A percentile compares a stretch with the other conserved stretches of the same genome.
These are phyloP conservation scores for Bryopsis sp. DNA, from an alignment of 139 green algal genomes.

Conservation along the genomic window DNA sequence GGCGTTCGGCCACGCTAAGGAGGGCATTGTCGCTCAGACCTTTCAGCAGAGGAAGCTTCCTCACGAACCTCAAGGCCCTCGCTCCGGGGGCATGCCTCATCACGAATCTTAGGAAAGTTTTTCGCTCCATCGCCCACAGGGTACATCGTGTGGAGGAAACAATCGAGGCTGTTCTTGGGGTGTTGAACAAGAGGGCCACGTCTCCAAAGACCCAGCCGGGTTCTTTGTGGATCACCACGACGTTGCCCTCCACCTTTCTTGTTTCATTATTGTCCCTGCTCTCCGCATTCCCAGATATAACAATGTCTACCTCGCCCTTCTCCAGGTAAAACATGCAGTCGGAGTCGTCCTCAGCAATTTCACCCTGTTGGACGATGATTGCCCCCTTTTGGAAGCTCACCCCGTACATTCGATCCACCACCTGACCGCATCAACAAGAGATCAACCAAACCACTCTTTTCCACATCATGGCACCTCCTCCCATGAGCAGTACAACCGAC, in stretches of 20 bases:
- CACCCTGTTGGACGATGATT: slow-evolving; percentile 58
- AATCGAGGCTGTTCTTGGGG: slow-evolving; percentile 54
- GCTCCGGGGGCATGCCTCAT: slow-evolving; percentile 61
- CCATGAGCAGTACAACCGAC: too few species aligned
- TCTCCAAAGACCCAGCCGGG: slow-evolving; percentile 69
- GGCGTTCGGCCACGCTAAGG: slow-evolving; percentile 36
- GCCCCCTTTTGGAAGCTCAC: slow-evolving; percentile 38
- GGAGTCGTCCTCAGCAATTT: slow-evolving; percentile 31
- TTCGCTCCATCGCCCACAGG: slow-evolving; percentile 55
- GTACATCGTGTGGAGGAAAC: slow-evolving; percentile 40
- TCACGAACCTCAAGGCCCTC: slow-evolving; percentile 53
- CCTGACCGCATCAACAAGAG: too few species aligned
- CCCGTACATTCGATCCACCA: too few species aligned
- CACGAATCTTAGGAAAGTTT: slow-evolving; percentile 57
- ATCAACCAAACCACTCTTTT: too few species aligned
- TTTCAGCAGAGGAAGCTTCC: slow-evolving; percentile 66
- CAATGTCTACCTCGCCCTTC: slow-evolving; percentile 52
- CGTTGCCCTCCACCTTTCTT: neutral
- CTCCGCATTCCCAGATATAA: slow-evolving; percentile 44
- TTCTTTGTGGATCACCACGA: slow-evolving; percentile 39
- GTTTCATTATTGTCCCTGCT: slow-evolving; percentile 16
- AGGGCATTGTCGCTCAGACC: slow-evolving; percentile 62
- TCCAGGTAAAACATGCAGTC: slow-evolving; percentile 68
- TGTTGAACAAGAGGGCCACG: slow-evolving; percentile 62
- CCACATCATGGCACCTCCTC: too few species aligned